Evolutionary conservation across 352 stramenopile genomes (phyloP), one percentile per base, ranked within the genome.

Genomic region (Phytopythium litorale): DNA sequence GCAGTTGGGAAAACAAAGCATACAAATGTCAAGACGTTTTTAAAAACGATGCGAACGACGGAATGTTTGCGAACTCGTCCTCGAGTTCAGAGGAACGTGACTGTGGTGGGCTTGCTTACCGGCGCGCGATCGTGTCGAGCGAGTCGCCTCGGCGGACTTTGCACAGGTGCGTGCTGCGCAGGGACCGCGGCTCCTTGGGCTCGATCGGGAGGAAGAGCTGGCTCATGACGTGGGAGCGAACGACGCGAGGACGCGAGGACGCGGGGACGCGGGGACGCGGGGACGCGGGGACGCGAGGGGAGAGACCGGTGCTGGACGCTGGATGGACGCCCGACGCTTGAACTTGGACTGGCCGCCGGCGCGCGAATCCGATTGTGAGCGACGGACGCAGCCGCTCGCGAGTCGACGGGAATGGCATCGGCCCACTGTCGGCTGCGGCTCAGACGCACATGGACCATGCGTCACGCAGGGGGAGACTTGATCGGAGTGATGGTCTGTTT

Each of bases 151-250:
- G 53, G 21, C 46, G 35, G 35, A 58, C 53, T 16, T 30, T 52
- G 40, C 30, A 52, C 37, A 60, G 55, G 33, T 37, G 33, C 12
- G 53, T 58, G 55, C 38, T 40, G 12, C 42, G 37, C 21, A 37
- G 55, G 13, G 55, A 28, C 18, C 37, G 23, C 12, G 37, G 37
- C 40, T 60, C 55, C 55, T 50, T 52, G n/a, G 28, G 40, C 25
- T 37, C 40, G 37, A 60, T 37, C 38, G 55, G 55, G 2, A 42
- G 40, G 55, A 60, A 60, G 55, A 60, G 55, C 55, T 60, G 55
- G 55, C 55, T 60, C 55, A 60, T 60, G 38, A 19, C 51, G 51
- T 9, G 9, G 25, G n/a, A n/a, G 4, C 5, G 15, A 23, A 7
- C 3, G 28, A 32, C 28, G 28, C 28, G 23, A 23, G 25, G 11